Percentiles rank a stretch among this genome's conserved stretches.
Evolutionary conservation across 139 green algal species (phyloP).

Genomic region (Coelastrella sp.): DNA sequence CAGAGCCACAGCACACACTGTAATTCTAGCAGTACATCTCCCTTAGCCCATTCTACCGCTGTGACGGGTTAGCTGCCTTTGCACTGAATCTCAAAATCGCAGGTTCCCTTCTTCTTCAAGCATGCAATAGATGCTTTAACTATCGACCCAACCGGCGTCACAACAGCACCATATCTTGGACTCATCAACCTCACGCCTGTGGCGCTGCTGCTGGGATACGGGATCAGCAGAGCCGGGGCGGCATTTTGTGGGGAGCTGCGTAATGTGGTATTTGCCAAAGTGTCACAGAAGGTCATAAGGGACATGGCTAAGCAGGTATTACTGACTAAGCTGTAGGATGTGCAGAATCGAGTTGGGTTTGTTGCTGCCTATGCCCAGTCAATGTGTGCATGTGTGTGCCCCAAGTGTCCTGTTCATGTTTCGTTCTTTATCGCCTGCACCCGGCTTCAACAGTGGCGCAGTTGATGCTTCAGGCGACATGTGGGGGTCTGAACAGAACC

Average conservation of each 20-base stretch:
- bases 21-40: too few relatives aligned
- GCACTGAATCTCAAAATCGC: slow-evolving; percentile 17
- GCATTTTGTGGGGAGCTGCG: slow-evolving; percentile 87
- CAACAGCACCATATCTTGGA: slow-evolving; percentile 50
- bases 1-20: too few relatives aligned
- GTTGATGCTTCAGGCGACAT: too few relatives aligned
- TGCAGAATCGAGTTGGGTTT: background rate
- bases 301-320: slow-evolving; percentile 65
- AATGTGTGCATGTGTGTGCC: too few relatives aligned
- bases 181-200: slow-evolving; percentile 72
- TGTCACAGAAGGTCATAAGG: slow-evolving; percentile 85
- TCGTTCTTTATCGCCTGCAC: too few relatives aligned
- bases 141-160: slow-evolving; percentile 53
- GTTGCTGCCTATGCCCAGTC: too few relatives aligned
- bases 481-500: too few relatives aligned
- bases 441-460: too few relatives aligned
- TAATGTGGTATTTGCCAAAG: slow-evolving; percentile 95
- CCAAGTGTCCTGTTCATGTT: too few relatives aligned
- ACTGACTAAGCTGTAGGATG: background rate
- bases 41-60: too few relatives aligned
- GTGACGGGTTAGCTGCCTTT: background rate
- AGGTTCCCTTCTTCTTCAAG: slow-evolving; percentile 98
- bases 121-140: slow-evolving; percentile 88
- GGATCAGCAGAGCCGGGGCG: slow-evolving; percentile 70
- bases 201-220: slow-evolving; percentile 87